Base-by-base conservation (phyloP, 2,329 filamentous ascomycete species). In the Ambrosiella beaveri region DNA sequence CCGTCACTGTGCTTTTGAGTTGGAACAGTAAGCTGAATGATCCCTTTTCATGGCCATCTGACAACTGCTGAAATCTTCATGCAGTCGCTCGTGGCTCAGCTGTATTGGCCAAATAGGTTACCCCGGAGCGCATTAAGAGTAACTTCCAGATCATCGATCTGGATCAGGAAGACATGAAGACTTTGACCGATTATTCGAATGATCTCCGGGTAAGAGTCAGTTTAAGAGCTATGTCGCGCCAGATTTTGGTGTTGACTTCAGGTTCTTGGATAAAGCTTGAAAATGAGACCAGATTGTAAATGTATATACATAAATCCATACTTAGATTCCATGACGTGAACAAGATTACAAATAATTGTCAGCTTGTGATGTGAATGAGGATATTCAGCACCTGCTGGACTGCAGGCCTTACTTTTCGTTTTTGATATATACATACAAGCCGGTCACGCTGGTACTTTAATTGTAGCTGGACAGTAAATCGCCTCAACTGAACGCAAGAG, bases 71-170 rank as follows among this genome's bases (percentile, higher is more conserved):
- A 27, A 4, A 27, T 27, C 27, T 27, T 27, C 27, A 15, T 58
- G 62, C 56, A 86, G 84, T 87, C 52, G 77, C 81, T 57, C 78
- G 82, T 61, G 83, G 83, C 63, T 78, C 74, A 66, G 86, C 82
- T 6, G 85, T 88, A 15, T 75, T 89, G 36, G 78, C 85, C 65
- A 88, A 88, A 70, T 87, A 83, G 0, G 81, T 86, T 44, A 86
- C 77, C 6, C 76, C 78, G 12, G 74, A 75, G 53, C 77, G 84
- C 64, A 88, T 88, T 69, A 78, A 82, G 66, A 76, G 82, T 65
- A 89, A 89, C 70, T 73, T 78, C 67, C 77, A 82, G 63, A 74
- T 87, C 57, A 75, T 86, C 64, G 73, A 79, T 61, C 77, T 89
- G 51, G 80, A 83, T 64, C 73, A 70, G 6, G 75, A 76, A n/a